Base-by-base conservation (phyloP, 352 stramenopile species). In the Phytophthora capsici region DNA sequence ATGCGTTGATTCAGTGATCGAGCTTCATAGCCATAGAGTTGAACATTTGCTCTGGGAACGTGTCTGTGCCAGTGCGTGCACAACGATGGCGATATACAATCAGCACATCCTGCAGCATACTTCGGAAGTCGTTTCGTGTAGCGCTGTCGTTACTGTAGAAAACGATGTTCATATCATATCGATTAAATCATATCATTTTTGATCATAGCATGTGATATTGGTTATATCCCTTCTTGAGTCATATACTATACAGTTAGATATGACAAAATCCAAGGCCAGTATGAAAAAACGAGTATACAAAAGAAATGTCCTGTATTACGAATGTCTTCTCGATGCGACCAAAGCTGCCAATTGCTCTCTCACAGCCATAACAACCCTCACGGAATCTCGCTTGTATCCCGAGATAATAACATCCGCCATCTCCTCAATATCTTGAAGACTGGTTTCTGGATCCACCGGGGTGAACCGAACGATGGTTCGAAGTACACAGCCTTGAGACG, bases 371-470 rank as follows among this genome's bases (percentile, higher is more conserved):
- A 72, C 46, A 19, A 72, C 57, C 37, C 64, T 34, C 7, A 68
- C 25, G 3, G 64, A 68, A 40, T 72, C 64, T 16, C 64, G 64
- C n/a, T 71, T 62, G 17, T 72, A 72, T 25, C 44, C 49, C 8
- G 26, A 57, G 1, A 63, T 60, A 6, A 73, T 48, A 22, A 65
- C 50, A 37, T 65, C 58, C 10, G 58, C 45, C 59, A 73, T 68
- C 16, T 73, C 65, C 34, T 65, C 46, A 20, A 73, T 56, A 12
- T 65, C 28, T 40, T 30, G 49, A 1, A 60, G 14, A n/a, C 52
- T 46, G 6, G 46, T 37, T 25, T 73, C 65, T 4, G 45, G 52
- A 32, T 73, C 52, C 25, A 73, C 65, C 2, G 65, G 65, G 26
- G 51, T 69, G 5, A 69, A 69, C 2, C 65, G 65, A 41, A 61